Evolutionary conservation across 805 yeast species (phyloP).

Genomic region (Candida cerambycidarum): DNA sequence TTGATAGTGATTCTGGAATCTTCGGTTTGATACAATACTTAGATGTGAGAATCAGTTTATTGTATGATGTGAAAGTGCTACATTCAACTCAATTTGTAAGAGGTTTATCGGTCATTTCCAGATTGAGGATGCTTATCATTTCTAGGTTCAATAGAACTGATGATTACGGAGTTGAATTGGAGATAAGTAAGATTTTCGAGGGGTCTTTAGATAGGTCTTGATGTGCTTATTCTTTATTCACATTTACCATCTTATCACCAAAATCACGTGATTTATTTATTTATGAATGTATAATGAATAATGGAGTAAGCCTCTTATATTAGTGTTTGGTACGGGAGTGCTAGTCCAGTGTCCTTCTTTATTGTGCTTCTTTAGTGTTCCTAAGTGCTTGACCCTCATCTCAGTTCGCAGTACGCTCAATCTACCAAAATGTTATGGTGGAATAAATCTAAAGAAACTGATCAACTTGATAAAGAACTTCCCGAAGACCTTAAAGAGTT

Average conservation of each 20-base stretch:
- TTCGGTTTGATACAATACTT: constrained; percentile 12
- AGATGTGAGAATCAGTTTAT: constrained; percentile 12
- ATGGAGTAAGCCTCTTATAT: too few relatives aligned
- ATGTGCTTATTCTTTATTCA: background rate
- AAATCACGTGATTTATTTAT: too few relatives aligned
- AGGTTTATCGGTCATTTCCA: constrained; percentile 28
- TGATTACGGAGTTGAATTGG: constrained; percentile 28
- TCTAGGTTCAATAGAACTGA: constrained; percentile 20
- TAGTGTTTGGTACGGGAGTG: too few relatives aligned
- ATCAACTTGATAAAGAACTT: constrained; percentile 32
- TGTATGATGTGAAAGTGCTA: constrained; percentile 15
- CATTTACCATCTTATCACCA: too few relatives aligned
- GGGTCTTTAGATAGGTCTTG: constrained; percentile 35
- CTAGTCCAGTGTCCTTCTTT: too few relatives aligned
- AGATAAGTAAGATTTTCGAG: constrained; percentile 38
- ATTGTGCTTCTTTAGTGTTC: too few relatives aligned
- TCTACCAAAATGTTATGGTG: constrained; percentile 15
- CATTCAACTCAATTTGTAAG: constrained; percentile 35
- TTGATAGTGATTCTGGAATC: background rate
- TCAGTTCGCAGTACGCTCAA: background rate
- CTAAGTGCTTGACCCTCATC: too few relatives aligned
- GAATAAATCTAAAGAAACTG: constrained; percentile 19
- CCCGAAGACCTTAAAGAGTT: constrained; percentile 33
- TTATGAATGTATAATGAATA: too few relatives aligned
- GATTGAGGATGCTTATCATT: constrained; percentile 32